Conservation (phyloP, 495 filamentous ascomycete genomes). For the Penicillium steckii region DNA sequence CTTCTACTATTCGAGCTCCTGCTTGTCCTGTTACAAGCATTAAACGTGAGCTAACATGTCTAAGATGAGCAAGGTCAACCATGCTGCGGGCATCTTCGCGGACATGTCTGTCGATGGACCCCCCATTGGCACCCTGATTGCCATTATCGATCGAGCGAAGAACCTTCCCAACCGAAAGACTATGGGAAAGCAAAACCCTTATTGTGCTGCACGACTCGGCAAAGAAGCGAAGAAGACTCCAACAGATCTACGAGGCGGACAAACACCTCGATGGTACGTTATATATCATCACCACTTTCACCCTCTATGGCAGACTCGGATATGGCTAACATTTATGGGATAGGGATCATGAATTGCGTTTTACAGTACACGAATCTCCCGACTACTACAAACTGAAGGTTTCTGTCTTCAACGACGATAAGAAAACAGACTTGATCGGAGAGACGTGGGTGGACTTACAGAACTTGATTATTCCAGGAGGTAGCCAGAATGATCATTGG, state of each 20-base stretch:
- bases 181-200: slow-evolving; percentile 98
- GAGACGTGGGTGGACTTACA: slow-evolving; percentile 85
- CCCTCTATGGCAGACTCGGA: background rate
- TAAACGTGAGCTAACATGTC: slow-evolving; percentile 23
- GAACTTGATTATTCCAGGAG: slow-evolving; percentile 77
- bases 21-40: slow-evolving; percentile 1
- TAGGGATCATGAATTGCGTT: slow-evolving; percentile 97
- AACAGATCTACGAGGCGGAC: slow-evolving; percentile 89
- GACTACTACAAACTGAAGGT: slow-evolving; percentile 95
- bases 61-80: slow-evolving; percentile 43
- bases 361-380: slow-evolving; percentile 91
- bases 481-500: slow-evolving; percentile 92
- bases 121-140: slow-evolving; percentile 87
- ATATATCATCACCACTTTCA: background rate
- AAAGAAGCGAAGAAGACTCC: slow-evolving; percentile 98
- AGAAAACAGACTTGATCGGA: slow-evolving; percentile 92
- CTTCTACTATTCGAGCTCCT: background rate
- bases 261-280: slow-evolving; percentile 90
- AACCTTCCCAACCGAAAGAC: slow-evolving; percentile 95
- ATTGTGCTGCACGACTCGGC: slow-evolving; percentile 87
- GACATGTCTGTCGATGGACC: slow-evolving; percentile 96
- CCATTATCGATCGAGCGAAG: slow-evolving; percentile 89
- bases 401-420: slow-evolving; percentile 96
- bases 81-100: slow-evolving; percentile 92
- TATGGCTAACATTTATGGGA: too few relatives aligned